These are phyloP conservation scores for Spergularia bocconei DNA, from an alignment of 148 eudicot genomes.

Conservation along the genomic window DNA sequence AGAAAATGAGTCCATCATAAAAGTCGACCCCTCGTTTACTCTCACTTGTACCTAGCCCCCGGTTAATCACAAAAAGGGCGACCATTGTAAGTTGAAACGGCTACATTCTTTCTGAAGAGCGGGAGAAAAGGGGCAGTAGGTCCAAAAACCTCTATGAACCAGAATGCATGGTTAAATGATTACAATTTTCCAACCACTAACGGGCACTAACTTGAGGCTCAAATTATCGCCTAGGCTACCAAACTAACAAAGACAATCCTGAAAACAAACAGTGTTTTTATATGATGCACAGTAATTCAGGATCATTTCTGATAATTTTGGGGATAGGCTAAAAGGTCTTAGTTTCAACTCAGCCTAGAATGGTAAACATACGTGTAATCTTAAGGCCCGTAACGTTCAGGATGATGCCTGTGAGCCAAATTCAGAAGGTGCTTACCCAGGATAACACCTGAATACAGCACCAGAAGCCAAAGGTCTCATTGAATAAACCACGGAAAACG, in stretches of 20 bases:
- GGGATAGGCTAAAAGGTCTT: background rate
- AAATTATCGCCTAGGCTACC: background rate
- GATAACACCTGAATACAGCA: constrained; percentile 95
- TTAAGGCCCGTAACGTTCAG: background rate
- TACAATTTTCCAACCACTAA: background rate
- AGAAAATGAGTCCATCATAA: background rate
- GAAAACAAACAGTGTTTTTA: background rate
- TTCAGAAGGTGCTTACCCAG: constrained; percentile 54
- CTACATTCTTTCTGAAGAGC: no score
- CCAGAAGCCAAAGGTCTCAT: constrained; percentile 89
- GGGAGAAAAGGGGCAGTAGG: background rate
- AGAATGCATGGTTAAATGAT: background rate
- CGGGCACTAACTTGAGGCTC: background rate
- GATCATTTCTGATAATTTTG: background rate
- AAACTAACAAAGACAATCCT: background rate
- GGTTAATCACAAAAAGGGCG: background rate
- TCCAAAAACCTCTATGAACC: background rate
- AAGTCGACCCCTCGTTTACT: background rate
- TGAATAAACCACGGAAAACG: constrained; percentile 82
- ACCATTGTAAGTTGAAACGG: no score
- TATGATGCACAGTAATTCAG: background rate
- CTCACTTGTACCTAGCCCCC: background rate
- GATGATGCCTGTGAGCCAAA: background rate
- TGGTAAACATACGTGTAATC: no score
- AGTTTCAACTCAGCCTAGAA: background rate